phyloP scores from a whole-genome alignment of 495 filamentous ascomycete genomes.

The Stereocaulon alpinum region DNA sequence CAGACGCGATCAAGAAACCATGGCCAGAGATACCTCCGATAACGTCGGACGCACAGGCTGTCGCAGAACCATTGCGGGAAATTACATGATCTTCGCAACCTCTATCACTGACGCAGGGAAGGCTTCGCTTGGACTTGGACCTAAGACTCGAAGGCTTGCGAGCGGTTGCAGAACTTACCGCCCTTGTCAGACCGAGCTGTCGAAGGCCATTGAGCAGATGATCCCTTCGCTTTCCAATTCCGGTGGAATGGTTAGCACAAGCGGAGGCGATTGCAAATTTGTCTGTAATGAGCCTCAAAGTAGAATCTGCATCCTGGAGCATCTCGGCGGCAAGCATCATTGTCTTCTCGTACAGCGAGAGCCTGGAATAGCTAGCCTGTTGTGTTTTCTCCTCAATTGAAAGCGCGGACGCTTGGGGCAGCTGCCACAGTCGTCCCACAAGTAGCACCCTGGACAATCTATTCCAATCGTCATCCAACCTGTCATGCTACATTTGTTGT shows the following conservation, averaged over 20 bases:
- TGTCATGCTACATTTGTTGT: too few species aligned
- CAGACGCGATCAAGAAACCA: slow-evolving; percentile 87
- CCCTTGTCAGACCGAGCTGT: not conserved
- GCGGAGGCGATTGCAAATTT: not conserved
- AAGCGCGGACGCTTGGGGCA: too few species aligned
- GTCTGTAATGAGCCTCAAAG: not conserved
- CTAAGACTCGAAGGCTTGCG: not conserved
- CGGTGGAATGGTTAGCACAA: too few species aligned
- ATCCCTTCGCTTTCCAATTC: not conserved
- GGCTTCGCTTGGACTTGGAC: not conserved
- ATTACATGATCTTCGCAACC: slow-evolving; percentile 3
- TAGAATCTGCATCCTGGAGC: not conserved
- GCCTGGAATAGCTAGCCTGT: too few species aligned
- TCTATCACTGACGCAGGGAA: not conserved
- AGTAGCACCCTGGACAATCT: too few species aligned
- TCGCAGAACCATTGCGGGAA: slow-evolving; percentile 5
- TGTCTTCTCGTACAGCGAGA: too few species aligned
- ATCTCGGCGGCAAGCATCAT: too few species aligned
- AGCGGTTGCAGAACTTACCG: not conserved
- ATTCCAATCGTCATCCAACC: too few species aligned
- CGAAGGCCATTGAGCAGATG: not conserved
- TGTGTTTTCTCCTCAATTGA: too few species aligned
- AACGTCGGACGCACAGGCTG: slow-evolving; percentile 8
- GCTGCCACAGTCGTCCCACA: too few species aligned
- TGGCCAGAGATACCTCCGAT: slow-evolving; percentile 46